These are phyloP conservation scores for Fraxinus albicans DNA, from an alignment of 305 asterid genomes.

Conservation along the genomic window DNA sequence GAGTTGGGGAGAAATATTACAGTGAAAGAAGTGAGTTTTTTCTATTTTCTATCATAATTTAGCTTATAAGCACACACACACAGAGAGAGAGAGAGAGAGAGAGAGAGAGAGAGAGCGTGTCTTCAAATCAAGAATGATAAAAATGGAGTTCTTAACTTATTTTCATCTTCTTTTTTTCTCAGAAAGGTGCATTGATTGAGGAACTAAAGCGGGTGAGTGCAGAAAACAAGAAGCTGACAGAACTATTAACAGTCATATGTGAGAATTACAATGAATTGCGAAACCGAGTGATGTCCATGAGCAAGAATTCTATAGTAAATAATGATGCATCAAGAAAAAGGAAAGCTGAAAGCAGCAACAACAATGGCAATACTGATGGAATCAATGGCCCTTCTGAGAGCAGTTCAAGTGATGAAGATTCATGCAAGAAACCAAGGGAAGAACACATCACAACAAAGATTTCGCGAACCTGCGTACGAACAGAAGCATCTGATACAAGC, in stretches of 20 bases:
- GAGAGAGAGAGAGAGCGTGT: not conserved
- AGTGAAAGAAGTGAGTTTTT: conserved; percentile 42
- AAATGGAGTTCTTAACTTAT: not conserved
- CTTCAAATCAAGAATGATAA: not conserved
- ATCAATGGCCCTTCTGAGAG: conserved; percentile 52
- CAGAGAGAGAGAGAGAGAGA: too few species aligned
- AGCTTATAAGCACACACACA: not conserved
- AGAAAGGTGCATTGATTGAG: conserved; percentile 64
- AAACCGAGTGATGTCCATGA: conserved; percentile 45
- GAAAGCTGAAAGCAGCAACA: conserved; percentile 24
- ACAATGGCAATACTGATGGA: not conserved
- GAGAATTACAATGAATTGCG: conserved; percentile 69
- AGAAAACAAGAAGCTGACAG: conserved; percentile 74
- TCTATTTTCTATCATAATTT: not conserved
- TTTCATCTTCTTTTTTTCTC: not conserved
- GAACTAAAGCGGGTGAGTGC: conserved; percentile 70
- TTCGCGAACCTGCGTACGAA: conserved; percentile 45
- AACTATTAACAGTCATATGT: conserved; percentile 58
- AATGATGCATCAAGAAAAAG: conserved; percentile 50
- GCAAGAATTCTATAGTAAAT: conserved; percentile 36
- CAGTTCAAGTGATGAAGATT: conserved; percentile 79
- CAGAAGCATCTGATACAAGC: conserved; percentile 80
- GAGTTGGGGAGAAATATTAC: conserved; percentile 42
- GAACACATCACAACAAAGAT: conserved; percentile 61
- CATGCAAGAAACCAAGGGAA: conserved; percentile 58